Evolutionary conservation across 768 basidiomycete species (phyloP), one percentile per base, ranked within the genome.

Genomic region (Serendipita sp.): DNA sequence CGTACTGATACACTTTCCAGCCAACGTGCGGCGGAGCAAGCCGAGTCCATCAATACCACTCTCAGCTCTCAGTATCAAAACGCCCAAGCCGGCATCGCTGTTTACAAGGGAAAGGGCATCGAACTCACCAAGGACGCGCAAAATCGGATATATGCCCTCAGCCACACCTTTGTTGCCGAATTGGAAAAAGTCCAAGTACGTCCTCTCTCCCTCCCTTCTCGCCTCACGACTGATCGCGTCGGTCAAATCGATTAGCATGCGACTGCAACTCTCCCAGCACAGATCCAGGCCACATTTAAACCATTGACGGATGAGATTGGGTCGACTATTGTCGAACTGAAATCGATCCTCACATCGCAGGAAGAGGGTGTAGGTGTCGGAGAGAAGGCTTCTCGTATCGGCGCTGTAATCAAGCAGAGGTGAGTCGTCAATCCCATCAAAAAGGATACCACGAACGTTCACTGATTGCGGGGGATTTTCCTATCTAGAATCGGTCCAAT

Each of bases 11-110:
- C 44, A 22, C 7, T 16, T 20, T 60, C 3, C 64, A 88, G 85
- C 61, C 84, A 88, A 76, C 80, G 79, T 64, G 87, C 86, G 2
- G 79, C 80, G 2, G 82, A 82, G 56, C 84, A 83, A 24, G 85
- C 86, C 17, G 78, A 82, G 34, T 75, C 77, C 53, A 81, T 90
- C 70, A 80, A 79, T 68, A 71, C 75, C 14, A 75, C 83, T 28
- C 81, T 86, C 22, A 76, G 85, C 0, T 77, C 80, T 2, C 82
- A 82, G 56, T 71, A 84, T 44, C 53, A 58, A 9, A 58, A 58
- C 31, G 53, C 53, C 9, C 53, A 58, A 28, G 53, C 53, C 53
- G 53, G 53, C 17, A 33, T 58, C 53, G 69, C 73, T 2, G 73
- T 75, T 43, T 50, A 61, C 65, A 62, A 65, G 61, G 65, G 60